A percentile compares a stretch with the other conserved stretches of the same genome.
phyloP scores from a whole-genome alignment of 2,329 filamentous ascomycete species.

The Cladorrhinum sp. region DNA sequence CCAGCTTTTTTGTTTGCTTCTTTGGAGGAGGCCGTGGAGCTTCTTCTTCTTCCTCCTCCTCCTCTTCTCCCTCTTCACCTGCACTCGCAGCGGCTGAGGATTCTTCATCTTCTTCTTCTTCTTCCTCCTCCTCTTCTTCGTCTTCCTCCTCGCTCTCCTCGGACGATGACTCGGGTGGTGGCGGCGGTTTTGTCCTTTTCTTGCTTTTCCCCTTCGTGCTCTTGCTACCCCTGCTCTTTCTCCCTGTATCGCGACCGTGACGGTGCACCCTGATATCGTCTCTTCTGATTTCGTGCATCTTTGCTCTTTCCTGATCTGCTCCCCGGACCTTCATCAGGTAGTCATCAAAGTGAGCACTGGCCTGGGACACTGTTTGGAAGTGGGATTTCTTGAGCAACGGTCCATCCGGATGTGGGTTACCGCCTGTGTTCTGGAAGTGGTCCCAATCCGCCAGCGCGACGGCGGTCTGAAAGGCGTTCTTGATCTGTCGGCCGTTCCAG shows the following conservation, averaged over 20 bases:
- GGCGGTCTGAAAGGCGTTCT: constrained; percentile 33
- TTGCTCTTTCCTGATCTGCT: not conserved
- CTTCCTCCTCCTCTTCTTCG: not conserved
- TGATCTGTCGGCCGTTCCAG: constrained; percentile 32
- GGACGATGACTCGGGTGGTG: not conserved
- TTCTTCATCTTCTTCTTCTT: not conserved
- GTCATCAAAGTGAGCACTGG: not conserved
- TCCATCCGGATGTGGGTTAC: not conserved
- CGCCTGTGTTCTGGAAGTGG: not conserved
- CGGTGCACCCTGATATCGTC: not conserved
- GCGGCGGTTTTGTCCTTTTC: not conserved
- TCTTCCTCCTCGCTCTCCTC: not conserved
- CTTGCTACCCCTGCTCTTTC: not conserved
- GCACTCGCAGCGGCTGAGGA: not conserved
- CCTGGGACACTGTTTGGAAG: not conserved
- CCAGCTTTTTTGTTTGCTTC: not conserved
- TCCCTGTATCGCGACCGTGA: not conserved
- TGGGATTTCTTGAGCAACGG: not conserved
- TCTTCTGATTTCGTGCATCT: not conserved
- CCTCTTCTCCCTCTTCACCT: not conserved
- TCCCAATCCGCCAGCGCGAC: constrained; percentile 28
- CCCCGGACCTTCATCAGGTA: not conserved
- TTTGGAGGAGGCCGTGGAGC: not conserved
- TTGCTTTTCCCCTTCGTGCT: not conserved
- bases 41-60: not conserved